A percentile compares a stretch with the other conserved stretches of the same genome.
phyloP scores from a whole-genome alignment of 495 filamentous ascomycete genomes.

The Trichoderma gamsii region DNA sequence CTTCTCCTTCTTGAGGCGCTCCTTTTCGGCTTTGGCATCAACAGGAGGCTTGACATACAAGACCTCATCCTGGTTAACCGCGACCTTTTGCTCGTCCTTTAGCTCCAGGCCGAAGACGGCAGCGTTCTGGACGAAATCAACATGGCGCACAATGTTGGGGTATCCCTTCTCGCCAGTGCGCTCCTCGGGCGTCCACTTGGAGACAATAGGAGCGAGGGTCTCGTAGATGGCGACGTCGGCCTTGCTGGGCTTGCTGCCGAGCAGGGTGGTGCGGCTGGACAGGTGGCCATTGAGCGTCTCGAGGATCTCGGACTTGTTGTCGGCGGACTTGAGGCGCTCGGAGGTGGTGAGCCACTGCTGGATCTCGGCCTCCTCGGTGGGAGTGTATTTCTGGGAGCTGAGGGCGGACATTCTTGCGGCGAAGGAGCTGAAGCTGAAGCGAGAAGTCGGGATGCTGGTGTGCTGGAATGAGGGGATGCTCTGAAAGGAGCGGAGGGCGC shows the following conservation, averaged over 20 bases:
- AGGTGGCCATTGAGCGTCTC: constrained; percentile 78
- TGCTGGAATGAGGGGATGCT: constrained; percentile 38
- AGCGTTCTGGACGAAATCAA: constrained; percentile 93
- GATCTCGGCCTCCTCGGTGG: constrained; percentile 75
- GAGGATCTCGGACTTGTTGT: constrained; percentile 61
- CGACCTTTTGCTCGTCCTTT: constrained; percentile 68
- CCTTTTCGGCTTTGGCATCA: constrained; percentile 83
- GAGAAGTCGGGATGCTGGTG: constrained; percentile 20
- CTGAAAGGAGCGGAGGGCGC: constrained; percentile 37
- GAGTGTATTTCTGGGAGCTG: constrained; percentile 60
- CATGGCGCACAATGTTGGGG: constrained; percentile 83
- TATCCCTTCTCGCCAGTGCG: constrained; percentile 84
- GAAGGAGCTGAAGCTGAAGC: constrained; percentile 21
- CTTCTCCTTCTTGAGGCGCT: constrained; percentile 81
- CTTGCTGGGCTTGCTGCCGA: constrained; percentile 84
- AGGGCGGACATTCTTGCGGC: constrained; percentile 54
- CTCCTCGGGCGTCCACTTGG: constrained; percentile 77
- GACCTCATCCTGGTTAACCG: constrained; percentile 72
- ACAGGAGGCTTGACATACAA: constrained; percentile 73
- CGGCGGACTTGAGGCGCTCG: constrained; percentile 55
- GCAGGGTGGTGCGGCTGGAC: constrained; percentile 77
- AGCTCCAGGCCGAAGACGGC: constrained; percentile 68
- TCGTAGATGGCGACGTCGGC: constrained; percentile 86
- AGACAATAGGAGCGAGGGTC: constrained; percentile 68
- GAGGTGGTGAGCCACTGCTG: constrained; percentile 78